Conservation (phyloP, 495 filamentous ascomycete species). For the Aspergillus coremiiformis region DNA sequence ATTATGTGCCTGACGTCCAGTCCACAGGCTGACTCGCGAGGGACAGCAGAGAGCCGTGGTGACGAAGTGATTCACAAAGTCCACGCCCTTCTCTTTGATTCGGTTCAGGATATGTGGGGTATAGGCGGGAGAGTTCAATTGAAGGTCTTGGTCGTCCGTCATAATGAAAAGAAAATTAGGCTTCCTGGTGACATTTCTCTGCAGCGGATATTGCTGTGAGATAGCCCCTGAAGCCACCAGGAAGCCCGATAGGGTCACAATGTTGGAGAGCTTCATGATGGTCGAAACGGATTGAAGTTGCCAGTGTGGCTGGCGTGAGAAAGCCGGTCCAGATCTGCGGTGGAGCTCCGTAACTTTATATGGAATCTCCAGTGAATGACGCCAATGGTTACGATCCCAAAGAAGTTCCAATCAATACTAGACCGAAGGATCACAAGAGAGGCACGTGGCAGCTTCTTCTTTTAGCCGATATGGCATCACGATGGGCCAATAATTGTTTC, state of each 20-base stretch:
- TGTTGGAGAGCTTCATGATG: conserved; percentile 21
- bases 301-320: not conserved
- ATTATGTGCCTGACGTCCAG: conserved; percentile 62
- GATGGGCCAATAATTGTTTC: not conserved
- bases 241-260: conserved; percentile 6
- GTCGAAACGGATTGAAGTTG: not conserved
- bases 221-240: conserved; percentile 5
- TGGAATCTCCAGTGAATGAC: not conserved
- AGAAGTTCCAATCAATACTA: not conserved
- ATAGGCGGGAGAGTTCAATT: conserved; percentile 52
- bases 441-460: not conserved
- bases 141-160: conserved; percentile 59
- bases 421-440: not conserved
- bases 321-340: not conserved
- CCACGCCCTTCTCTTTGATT: conserved; percentile 47
- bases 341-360: not conserved
- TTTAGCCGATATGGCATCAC: conserved; percentile 4
- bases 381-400: not conserved
- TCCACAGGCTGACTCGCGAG: conserved; percentile 55
- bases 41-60: conserved; percentile 61
- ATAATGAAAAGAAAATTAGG: conserved; percentile 60
- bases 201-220: not conserved
- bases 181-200: conserved; percentile 3
- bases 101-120: conserved; percentile 48
- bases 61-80: conserved; percentile 52